Percentiles rank a stretch among this genome's conserved stretches.
phyloP scores from a whole-genome alignment of 208 protist genomes.

The Angomonas deanei region DNA sequence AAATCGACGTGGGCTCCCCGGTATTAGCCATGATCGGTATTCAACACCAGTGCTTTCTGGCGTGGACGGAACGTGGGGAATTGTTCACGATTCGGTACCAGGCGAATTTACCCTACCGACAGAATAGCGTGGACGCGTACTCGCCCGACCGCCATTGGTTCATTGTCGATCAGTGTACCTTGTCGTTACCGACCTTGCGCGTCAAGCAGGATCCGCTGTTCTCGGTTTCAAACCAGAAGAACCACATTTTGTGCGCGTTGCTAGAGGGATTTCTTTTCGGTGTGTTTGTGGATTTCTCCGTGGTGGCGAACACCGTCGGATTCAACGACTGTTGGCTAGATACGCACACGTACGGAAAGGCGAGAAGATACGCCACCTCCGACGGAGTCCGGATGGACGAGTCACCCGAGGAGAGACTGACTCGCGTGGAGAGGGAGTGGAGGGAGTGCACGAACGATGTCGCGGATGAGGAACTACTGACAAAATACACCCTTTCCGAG shows the following conservation, averaged over 20 bases:
- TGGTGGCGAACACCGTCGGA: background rate
- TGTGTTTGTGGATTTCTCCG: background rate
- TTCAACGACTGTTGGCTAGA: background rate
- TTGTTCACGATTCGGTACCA: slow-evolving; percentile 70
- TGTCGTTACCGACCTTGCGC: background rate
- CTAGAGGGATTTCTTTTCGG: background rate
- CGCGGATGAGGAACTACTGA: slow-evolving; percentile 27
- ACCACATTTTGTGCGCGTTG: background rate
- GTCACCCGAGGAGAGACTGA: background rate
- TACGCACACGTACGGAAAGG: too few relatives aligned
- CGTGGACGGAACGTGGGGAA: slow-evolving; percentile 53
- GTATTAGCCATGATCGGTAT: slow-evolving; percentile 40
- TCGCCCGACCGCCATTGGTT: background rate
- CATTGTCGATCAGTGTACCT: background rate
- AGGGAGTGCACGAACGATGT: slow-evolving; percentile 8
- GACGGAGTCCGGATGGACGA: background rate
- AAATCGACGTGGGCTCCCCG: slow-evolving; percentile 41
- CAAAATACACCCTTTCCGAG: slow-evolving; percentile 15
- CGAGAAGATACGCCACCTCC: too few relatives aligned
- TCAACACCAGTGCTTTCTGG: slow-evolving; percentile 62
- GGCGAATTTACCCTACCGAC: slow-evolving; percentile 26
- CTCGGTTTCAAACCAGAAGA: background rate
- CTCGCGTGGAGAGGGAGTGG: background rate
- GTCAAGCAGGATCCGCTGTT: background rate
- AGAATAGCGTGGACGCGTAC: background rate